Base-by-base conservation (phyloP, 768 basidiomycete genomes). In the Tylopilus vinaceipallidus region DNA sequence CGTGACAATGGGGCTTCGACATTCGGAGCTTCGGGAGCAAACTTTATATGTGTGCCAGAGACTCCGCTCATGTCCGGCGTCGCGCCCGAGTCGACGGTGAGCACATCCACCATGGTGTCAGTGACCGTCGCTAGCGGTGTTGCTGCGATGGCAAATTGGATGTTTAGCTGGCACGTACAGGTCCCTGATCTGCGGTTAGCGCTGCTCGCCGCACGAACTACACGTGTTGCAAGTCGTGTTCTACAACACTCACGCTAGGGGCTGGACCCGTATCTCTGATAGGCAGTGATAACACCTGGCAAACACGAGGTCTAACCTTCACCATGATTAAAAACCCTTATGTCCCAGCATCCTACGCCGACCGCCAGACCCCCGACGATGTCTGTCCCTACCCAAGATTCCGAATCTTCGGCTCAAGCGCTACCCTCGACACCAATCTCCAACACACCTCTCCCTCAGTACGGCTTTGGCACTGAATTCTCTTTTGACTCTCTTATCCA, bases 401-500 rank as follows among this genome's bases (percentile, higher is more conserved):
- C 55, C 24, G 46, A 54, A 36, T 54, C 20, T 47, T 43, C 43
- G 13, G 47, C 54, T 34, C 64, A 51, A 36, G 30, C 49, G 7
- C 50, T 26, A 9, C 40, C 40, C 12, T 60, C 55, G 50, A 66
- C 54, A 49, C 61, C 68, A 26, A 58, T 57, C 34, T 39, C 33
- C 14, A 54, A 53, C 11, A 52, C 29, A 19, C 61, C 66, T 32
- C 75, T 88, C 41, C 86, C 88, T 45, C 88, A 88, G 65, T 84
- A 84, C 59, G 87, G 88, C 45, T 89, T 88, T 62, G 78, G 82
- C 36, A 62, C 78, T 36, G 80, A 84, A 55, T 68, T 77, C 62
- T 73, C 80, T 36, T 90, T 90, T 62, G 76, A 79, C 45, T 71
- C 68, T 30, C 78, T 91, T 37, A 68, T 84, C 55, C 70, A 76